Conservation (phyloP, 768 basidiomycete species). For the Suillus decipiens region DNA sequence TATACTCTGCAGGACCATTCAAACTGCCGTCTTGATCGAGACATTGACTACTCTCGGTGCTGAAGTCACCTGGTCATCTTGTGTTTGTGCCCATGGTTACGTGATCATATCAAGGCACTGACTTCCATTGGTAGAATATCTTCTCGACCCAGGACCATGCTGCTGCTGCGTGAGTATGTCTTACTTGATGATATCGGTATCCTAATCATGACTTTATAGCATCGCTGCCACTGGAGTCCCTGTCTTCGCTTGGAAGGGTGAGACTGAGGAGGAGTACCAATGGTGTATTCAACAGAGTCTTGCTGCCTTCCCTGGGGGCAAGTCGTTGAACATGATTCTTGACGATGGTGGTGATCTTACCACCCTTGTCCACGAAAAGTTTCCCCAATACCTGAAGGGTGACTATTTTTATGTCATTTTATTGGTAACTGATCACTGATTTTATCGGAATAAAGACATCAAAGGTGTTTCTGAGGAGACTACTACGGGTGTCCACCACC, state of each 20-base stretch:
- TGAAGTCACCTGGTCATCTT: constrained; percentile 98
- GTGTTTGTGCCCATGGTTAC: constrained; percentile 52
- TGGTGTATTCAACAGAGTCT: constrained; percentile 99
- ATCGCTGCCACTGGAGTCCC: constrained; percentile 98
- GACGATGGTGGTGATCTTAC: constrained; percentile 99
- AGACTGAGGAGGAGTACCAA: constrained; percentile 96
- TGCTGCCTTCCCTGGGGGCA: constrained; percentile 79
- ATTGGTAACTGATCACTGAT: constrained; percentile 15
- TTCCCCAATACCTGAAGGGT: constrained; percentile 85
- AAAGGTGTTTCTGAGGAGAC: constrained; percentile 98
- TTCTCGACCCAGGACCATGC: constrained; percentile 99
- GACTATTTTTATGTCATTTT: constrained; percentile 15
- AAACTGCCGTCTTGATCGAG: constrained; percentile 98
- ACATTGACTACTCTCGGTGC: constrained; percentile 94
- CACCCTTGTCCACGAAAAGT: constrained; percentile 92
- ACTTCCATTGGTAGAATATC: constrained; percentile 70
- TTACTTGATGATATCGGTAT: background rate
- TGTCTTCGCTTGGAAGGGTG: constrained; percentile 99
- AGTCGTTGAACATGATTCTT: constrained; percentile 96
- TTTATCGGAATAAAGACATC: constrained; percentile 53
- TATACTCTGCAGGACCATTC: constrained; percentile 77
- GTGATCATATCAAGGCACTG: background rate
- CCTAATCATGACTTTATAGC: constrained; percentile 38
- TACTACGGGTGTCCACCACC: constrained; percentile 98
- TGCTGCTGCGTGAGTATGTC: constrained; percentile 79